These are phyloP conservation scores for Paecilomyces dactylethromorphus DNA, from an alignment of 2,329 filamentous ascomycete genomes.

Conservation along the genomic window DNA sequence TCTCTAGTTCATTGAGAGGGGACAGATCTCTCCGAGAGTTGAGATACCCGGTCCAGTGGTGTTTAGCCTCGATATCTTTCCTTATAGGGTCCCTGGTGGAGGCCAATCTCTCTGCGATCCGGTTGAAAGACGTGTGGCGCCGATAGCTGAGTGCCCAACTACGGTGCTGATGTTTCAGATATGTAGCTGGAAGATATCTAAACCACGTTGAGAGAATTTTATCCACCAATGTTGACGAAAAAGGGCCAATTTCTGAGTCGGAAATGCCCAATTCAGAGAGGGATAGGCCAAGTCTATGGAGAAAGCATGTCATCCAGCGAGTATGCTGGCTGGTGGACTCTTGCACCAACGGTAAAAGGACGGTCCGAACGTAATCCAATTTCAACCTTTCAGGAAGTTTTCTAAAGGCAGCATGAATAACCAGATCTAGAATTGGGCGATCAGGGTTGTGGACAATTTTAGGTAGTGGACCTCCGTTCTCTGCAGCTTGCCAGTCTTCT, in stretches of 20 bases:
- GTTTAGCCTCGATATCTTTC: conserved; percentile 2
- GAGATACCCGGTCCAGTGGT: conserved; percentile 7
- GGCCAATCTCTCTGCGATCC: conserved; percentile 4
- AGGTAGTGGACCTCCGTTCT: conserved; percentile 6
- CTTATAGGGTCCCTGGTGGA: neutral
- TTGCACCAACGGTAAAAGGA: conserved; percentile 11
- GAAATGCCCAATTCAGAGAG: neutral
- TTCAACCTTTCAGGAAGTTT: conserved; percentile 4
- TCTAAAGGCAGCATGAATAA: conserved; percentile 3
- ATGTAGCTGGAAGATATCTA: conserved; percentile 10
- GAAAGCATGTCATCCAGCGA: conserved; percentile 14
- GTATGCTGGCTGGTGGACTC: conserved; percentile 12
- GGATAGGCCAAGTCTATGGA: conserved; percentile 4
- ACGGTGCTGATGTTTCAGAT: conserved; percentile 7
- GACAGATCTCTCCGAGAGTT: neutral
- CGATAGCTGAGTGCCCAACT: conserved; percentile 9
- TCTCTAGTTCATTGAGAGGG: neutral
- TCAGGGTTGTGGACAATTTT: neutral
- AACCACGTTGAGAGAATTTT: conserved; percentile 6
- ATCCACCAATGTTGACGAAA: conserved; percentile 2
- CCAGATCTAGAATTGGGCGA: conserved; percentile 6
- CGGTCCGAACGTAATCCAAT: conserved; percentile 6
- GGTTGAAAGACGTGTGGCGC: conserved; percentile 2
- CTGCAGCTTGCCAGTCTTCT: conserved; percentile 8
- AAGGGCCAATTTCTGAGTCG: conserved; percentile 10